These are phyloP conservation scores for Collybiopsis confluens DNA, from an alignment of 768 basidiomycete genomes.

Conservation along the genomic window DNA sequence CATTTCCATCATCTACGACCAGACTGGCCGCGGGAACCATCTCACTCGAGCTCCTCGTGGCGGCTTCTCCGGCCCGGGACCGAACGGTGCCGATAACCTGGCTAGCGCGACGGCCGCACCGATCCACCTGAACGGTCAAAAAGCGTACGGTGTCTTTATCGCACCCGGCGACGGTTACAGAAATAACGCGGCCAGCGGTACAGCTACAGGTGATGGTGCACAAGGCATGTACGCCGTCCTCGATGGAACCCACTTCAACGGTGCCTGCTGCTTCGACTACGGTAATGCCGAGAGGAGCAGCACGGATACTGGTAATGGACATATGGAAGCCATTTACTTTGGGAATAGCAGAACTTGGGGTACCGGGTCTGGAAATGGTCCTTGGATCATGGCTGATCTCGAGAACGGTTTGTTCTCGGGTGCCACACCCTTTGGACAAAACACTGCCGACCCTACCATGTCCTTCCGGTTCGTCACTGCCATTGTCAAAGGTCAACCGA, in stretches of 20 bases:
- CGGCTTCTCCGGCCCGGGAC: not conserved
- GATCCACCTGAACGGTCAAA: conserved; percentile 13
- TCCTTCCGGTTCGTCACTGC: conserved; percentile 13
- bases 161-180: conserved; percentile 7
- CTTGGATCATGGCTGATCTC: conserved; percentile 11
- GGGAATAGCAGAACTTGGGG: conserved; percentile 1
- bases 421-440: not conserved
- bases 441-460: conserved; percentile 9
- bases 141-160: conserved; percentile 12
- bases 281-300: conserved; percentile 13
- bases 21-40: conserved; percentile 6
- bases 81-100: conserved; percentile 10
- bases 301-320: conserved; percentile 8
- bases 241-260: conserved; percentile 14
- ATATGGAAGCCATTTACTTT: conserved; percentile 9
- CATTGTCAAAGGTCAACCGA: conserved; percentile 13
- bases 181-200: conserved; percentile 11
- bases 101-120: conserved; percentile 11
- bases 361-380: conserved; percentile 11
- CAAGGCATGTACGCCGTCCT: conserved; percentile 10
- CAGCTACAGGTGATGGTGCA: conserved; percentile 10
- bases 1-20: conserved; percentile 15
- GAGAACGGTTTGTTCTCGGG: conserved; percentile 6
- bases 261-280: conserved; percentile 12
- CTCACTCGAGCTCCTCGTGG: conserved; percentile 10